phyloP scores from a whole-genome alignment of 305 asterid species.

The Fraxinus angustifolia region DNA sequence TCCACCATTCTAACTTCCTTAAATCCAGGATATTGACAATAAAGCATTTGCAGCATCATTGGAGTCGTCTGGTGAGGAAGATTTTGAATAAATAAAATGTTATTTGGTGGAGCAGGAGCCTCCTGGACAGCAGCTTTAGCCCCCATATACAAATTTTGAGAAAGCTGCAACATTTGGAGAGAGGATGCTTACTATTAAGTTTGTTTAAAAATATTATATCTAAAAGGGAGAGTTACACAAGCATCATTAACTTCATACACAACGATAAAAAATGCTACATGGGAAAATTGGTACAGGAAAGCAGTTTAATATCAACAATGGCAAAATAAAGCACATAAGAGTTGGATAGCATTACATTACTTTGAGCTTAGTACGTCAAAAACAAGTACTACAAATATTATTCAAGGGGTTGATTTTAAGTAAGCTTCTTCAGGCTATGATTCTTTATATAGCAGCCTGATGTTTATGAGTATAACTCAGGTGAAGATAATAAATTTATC shows the following conservation, averaged over 20 bases:
- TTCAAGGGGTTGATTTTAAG: neutral
- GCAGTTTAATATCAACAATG: neutral
- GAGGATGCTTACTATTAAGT: neutral
- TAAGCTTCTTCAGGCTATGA: neutral
- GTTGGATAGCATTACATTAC: neutral
- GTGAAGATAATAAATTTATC: neutral
- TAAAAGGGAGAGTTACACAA: neutral
- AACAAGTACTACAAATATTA: neutral
- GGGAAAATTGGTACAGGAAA: neutral
- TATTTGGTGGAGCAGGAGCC: conserved; percentile 96
- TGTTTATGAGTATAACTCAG: neutral
- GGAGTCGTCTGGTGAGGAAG: conserved; percentile 93
- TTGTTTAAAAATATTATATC: neutral
- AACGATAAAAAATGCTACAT: neutral
- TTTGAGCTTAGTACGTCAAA: neutral
- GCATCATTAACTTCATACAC: neutral
- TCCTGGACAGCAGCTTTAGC: conserved; percentile 66
- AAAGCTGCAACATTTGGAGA: conserved; percentile 49
- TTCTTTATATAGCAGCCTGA: neutral
- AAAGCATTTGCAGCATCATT: conserved; percentile 98
- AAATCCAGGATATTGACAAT: conserved; percentile 76
- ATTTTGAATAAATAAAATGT: conserved; percentile 81
- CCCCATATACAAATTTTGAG: conserved; percentile 72
- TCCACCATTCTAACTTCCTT: conserved; percentile 96
- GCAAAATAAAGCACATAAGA: neutral